Evolutionary conservation across 306 rosid species (phyloP).

Genomic region (Cucurbita ficifolia): DNA sequence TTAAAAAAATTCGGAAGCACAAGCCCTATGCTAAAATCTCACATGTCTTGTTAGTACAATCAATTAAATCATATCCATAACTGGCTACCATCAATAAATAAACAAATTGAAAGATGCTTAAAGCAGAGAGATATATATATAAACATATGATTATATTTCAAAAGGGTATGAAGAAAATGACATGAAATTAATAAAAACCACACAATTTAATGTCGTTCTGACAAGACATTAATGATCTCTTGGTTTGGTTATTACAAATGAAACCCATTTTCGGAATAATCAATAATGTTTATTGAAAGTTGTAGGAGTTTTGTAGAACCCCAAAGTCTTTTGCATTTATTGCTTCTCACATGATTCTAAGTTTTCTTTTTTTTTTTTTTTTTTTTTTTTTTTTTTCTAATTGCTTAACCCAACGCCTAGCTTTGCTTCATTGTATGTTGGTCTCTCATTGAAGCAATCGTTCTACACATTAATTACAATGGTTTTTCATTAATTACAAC

Average conservation of each 20-base stretch:
- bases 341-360: conserved; percentile 48
- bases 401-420: conserved; percentile 33
- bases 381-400: conserved; percentile 15
- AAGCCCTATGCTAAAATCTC: not conserved
- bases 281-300: conserved; percentile 7
- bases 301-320: conserved; percentile 15
- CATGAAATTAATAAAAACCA: conserved; percentile 7
- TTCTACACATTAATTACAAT: not conserved
- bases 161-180: not conserved
- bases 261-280: conserved; percentile 20
- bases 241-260: conserved; percentile 31
- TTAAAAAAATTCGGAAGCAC: not conserved
- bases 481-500: not conserved
- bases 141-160: not conserved
- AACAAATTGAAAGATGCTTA: conserved; percentile 5
- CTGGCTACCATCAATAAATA: not conserved
- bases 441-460: conserved; percentile 13
- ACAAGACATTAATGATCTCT: conserved; percentile 33
- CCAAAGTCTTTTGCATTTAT: conserved; percentile 36
- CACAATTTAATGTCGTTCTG: conserved; percentile 47
- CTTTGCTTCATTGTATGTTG: conserved; percentile 23
- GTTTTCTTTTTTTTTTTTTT: not conserved
- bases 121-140: not conserved
- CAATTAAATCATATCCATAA: not conserved
- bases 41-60: not conserved